Percentiles rank a stretch among this genome's conserved stretches.
Evolutionary conservation across 1,139 yeast species (phyloP).

Genomic region (Diutina sp.): DNA sequence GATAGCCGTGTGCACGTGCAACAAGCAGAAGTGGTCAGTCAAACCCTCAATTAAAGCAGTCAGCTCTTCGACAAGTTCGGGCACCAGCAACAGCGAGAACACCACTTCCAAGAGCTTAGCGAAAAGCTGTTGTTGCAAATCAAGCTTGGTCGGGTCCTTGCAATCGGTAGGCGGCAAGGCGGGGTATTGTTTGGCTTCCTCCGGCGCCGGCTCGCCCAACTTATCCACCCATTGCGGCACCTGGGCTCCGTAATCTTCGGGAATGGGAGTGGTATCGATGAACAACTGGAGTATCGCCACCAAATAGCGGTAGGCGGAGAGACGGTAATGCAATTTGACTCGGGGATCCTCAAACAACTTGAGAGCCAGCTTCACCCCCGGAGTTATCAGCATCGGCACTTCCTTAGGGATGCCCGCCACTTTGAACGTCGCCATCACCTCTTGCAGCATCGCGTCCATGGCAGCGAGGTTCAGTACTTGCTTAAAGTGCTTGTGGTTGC

Average conservation of each 20-base stretch:
- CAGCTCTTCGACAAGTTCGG: conserved; percentile 66
- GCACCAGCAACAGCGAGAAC: conserved; percentile 64
- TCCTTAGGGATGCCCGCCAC: conserved; percentile 54
- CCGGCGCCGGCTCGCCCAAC: conserved; percentile 28
- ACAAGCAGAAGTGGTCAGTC: conserved; percentile 66
- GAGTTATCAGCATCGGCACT: conserved; percentile 66
- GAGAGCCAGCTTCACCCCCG: conserved; percentile 71
- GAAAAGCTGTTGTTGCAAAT: conserved; percentile 48
- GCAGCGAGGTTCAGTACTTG: conserved; percentile 56
- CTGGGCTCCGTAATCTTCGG: conserved; percentile 33
- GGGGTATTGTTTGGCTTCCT: conserved; percentile 23
- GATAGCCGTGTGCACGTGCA: conserved; percentile 65
- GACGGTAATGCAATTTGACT: conserved; percentile 52
- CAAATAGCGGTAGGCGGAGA: conserved; percentile 67
- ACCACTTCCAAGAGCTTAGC: conserved; percentile 53
- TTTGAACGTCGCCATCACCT: conserved; percentile 52
- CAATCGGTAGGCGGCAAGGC: conserved; percentile 30
- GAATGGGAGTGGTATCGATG: conserved; percentile 54
- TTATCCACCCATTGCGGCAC: conserved; percentile 27
- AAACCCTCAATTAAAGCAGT: conserved; percentile 45
- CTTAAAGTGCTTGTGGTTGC: conserved; percentile 75
- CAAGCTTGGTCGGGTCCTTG: conserved; percentile 36
- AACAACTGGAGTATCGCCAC: conserved; percentile 56
- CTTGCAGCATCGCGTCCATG: conserved; percentile 50
- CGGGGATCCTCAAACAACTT: conserved; percentile 55